Percentiles rank a stretch among this genome's conserved stretches.
These are phyloP conservation scores for Nicotiana sylvestris DNA, from an alignment of 257 asterid genomes.

Conservation along the genomic window DNA sequence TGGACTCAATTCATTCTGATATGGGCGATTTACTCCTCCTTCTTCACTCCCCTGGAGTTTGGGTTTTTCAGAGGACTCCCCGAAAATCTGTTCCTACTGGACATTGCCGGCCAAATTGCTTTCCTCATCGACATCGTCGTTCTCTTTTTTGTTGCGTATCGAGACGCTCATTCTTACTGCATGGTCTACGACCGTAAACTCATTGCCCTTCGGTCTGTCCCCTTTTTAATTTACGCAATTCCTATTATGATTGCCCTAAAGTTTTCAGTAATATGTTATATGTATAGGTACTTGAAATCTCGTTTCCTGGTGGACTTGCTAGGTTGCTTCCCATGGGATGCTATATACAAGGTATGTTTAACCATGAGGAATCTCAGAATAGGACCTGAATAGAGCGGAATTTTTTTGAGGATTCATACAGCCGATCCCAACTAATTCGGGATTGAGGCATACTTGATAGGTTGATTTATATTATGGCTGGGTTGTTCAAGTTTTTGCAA, in stretches of 20 bases:
- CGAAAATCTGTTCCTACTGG: constrained; percentile 57
- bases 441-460: not conserved
- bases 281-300: constrained; percentile 53
- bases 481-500: not conserved
- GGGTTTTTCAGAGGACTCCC: constrained; percentile 79
- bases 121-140: constrained; percentile 57
- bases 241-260: not conserved
- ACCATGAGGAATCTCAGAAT: not conserved
- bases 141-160: constrained; percentile 52
- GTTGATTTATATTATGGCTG: not conserved
- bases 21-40: constrained; percentile 80
- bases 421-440: not conserved
- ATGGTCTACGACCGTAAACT: constrained; percentile 39
- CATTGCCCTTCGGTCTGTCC: constrained; percentile 53
- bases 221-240: not conserved
- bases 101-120: constrained; percentile 63
- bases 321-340: constrained; percentile 81
- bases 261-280: not conserved
- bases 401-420: not conserved
- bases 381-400: not conserved
- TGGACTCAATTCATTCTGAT: constrained; percentile 61
- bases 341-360: constrained; percentile 48
- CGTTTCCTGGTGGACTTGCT: constrained; percentile 55
- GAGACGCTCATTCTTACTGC: constrained; percentile 52
- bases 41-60: constrained; percentile 74